A percentile compares a stretch with the other conserved stretches of the same genome.
phyloP scores from a whole-genome alignment of 2,329 filamentous ascomycete species.

The Diaporthe batatas region DNA sequence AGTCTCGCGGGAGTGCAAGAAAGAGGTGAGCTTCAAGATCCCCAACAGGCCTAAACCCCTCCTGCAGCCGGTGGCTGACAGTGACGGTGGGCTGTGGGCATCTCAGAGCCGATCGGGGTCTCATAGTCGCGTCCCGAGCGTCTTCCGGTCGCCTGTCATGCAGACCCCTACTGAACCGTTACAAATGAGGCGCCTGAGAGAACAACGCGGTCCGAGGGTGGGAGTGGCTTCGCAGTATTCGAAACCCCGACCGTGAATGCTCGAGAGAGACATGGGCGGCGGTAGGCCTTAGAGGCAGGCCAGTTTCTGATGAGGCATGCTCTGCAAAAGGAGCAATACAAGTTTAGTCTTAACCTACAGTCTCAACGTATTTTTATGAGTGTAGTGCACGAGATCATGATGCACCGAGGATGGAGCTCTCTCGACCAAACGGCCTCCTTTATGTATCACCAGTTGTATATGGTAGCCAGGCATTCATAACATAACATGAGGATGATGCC shows the following conservation, averaged over 20 bases:
- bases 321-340: background rate
- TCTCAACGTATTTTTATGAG: no score
- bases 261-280: background rate
- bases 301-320: background rate
- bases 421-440: background rate
- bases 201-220: background rate
- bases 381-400: background rate
- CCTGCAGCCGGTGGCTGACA: background rate
- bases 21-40: conserved; percentile 9
- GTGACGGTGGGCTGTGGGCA: background rate
- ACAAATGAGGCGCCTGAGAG: background rate
- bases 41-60: background rate
- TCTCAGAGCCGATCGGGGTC: background rate
- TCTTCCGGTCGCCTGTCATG: background rate
- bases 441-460: background rate
- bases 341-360: background rate
- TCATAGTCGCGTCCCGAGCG: conserved; percentile 13
- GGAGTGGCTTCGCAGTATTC: background rate
- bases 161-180: conserved; percentile 8
- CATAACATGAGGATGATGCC: no score
- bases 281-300: background rate
- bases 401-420: background rate
- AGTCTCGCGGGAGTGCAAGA: background rate
- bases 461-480: background rate
- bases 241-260: background rate